These are phyloP conservation scores for Naganishia sp. DNA, from an alignment of 1,284 basidiomycete genomes.

Conservation along the genomic window DNA sequence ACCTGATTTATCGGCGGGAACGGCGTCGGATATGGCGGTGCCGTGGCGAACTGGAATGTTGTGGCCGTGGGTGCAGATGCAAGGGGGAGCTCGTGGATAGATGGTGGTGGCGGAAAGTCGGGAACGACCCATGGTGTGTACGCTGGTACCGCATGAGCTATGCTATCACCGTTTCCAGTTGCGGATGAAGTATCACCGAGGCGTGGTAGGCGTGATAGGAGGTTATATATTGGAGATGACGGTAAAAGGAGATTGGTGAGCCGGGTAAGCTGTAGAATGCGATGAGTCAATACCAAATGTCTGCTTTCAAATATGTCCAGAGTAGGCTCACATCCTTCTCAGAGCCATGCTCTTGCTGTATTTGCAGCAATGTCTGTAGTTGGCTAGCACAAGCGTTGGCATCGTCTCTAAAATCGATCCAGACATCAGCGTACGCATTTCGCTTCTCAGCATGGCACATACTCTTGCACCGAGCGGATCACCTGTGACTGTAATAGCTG, in stretches of 20 bases:
- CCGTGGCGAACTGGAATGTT: slow-evolving; percentile 55
- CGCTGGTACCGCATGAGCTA: slow-evolving; percentile 3
- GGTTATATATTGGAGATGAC: slow-evolving; percentile 66
- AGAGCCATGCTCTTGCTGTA: slow-evolving; percentile 65
- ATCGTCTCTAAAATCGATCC: slow-evolving; percentile 63
- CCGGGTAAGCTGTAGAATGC: slow-evolving; percentile 61
- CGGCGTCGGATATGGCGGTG: slow-evolving; percentile 54
- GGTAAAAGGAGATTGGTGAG: slow-evolving; percentile 73
- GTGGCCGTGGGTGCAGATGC: slow-evolving; percentile 56
- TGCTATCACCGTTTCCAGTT: slow-evolving; percentile 57
- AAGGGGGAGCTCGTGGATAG: slow-evolving; percentile 57
- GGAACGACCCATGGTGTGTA: slow-evolving; percentile 49
- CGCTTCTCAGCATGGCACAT: slow-evolving; percentile 10
- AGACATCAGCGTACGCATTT: slow-evolving; percentile 15
- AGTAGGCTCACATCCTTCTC: slow-evolving; percentile 59
- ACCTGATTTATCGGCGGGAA: slow-evolving; percentile 66
- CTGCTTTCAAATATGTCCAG: slow-evolving; percentile 3
- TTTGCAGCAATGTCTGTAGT: slow-evolving; percentile 72
- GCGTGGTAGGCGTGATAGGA: slow-evolving; percentile 58
- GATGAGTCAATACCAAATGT: slow-evolving; percentile 20
- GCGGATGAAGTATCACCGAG: slow-evolving; percentile 52
- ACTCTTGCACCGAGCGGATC: slow-evolving; percentile 47
- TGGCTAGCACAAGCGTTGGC: slow-evolving; percentile 74
- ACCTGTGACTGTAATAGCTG: slow-evolving; percentile 61
- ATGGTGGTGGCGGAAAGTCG: slow-evolving; percentile 69